Conservation (phyloP, 1,139 yeast genomes). For the Blastobotrys elegans region DNA sequence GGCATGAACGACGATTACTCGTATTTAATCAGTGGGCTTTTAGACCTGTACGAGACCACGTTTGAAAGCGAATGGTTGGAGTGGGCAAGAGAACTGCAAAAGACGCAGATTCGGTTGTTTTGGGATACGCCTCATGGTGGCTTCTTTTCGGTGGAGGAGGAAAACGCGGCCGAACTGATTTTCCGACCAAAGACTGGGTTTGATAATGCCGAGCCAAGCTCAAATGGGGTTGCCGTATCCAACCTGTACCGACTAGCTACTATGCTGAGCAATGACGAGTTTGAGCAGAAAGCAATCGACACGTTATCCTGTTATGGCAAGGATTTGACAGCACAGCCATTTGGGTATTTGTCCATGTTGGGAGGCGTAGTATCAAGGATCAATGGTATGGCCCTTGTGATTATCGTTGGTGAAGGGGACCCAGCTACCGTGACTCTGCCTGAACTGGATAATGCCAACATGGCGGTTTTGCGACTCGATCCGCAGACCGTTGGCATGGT, state of each 20-base stretch:
- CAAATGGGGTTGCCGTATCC: conserved; percentile 34
- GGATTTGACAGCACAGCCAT: conserved; percentile 34
- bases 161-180: conserved; percentile 24
- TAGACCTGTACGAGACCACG: conserved; percentile 36
- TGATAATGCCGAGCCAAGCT: conserved; percentile 38
- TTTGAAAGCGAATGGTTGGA: conserved; percentile 28
- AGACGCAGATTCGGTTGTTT: conserved; percentile 31
- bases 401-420: conserved; percentile 24
- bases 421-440: neutral
- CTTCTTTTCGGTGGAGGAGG: conserved; percentile 28
- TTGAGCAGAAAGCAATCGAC: conserved; percentile 24
- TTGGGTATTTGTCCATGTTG: conserved; percentile 30
- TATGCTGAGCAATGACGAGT: conserved; percentile 25
- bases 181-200: conserved; percentile 36
- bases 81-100: conserved; percentile 34
- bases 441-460: conserved; percentile 15
- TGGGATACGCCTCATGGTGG: conserved; percentile 36
- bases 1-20: conserved; percentile 39
- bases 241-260: conserved; percentile 32
- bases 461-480: conserved; percentile 20
- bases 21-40: conserved; percentile 33
- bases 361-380: conserved; percentile 23
- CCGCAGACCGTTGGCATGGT: conserved; percentile 19
- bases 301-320: conserved; percentile 29
- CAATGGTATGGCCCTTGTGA: conserved; percentile 21